phyloP scores from a whole-genome alignment of 2,329 filamentous ascomycete species.

The Coniochaeta ligniaria region DNA sequence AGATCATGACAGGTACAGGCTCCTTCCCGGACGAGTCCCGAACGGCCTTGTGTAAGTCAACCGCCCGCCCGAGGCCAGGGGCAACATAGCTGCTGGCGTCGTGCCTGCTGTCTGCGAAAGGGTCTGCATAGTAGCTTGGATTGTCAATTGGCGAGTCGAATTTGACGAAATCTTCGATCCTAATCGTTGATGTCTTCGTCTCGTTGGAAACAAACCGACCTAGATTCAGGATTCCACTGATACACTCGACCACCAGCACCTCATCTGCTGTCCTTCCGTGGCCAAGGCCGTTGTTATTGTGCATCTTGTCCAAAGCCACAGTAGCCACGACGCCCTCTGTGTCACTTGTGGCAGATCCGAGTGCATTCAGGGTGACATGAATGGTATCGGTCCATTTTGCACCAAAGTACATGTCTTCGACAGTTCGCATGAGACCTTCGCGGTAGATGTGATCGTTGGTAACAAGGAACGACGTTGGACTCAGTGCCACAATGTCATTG shows the following conservation, averaged over 20 bases:
- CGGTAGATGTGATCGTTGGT: constrained; percentile 54
- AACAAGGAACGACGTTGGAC: constrained; percentile 42
- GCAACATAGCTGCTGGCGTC: constrained; percentile 49
- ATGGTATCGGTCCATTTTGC: constrained; percentile 43
- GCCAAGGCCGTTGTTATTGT: constrained; percentile 51
- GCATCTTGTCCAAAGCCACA: constrained; percentile 34
- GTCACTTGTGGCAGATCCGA: constrained; percentile 13
- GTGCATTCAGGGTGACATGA: constrained; percentile 29
- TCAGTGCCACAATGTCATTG: constrained; percentile 47
- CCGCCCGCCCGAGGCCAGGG: constrained; percentile 34
- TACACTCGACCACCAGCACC: constrained; percentile 33
- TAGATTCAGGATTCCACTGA: constrained; percentile 39
- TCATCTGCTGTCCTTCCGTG: constrained; percentile 34
- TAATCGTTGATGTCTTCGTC: constrained; percentile 23
- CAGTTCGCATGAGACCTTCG: constrained; percentile 33
- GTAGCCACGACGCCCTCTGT: constrained; percentile 29
- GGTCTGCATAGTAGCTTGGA: constrained; percentile 49
- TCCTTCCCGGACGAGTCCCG: constrained; percentile 28
- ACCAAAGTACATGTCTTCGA: constrained; percentile 37
- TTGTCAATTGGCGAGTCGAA: constrained; percentile 46
- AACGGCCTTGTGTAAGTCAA: constrained; percentile 25
- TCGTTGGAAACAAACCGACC: constrained; percentile 12
- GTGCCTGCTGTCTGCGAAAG: constrained; percentile 31
- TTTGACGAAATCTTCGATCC: constrained; percentile 31
- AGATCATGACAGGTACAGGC: constrained; percentile 38